Conservation (phyloP, 2,329 filamentous ascomycete species). For the Hymenoscyphus fructigenus region DNA sequence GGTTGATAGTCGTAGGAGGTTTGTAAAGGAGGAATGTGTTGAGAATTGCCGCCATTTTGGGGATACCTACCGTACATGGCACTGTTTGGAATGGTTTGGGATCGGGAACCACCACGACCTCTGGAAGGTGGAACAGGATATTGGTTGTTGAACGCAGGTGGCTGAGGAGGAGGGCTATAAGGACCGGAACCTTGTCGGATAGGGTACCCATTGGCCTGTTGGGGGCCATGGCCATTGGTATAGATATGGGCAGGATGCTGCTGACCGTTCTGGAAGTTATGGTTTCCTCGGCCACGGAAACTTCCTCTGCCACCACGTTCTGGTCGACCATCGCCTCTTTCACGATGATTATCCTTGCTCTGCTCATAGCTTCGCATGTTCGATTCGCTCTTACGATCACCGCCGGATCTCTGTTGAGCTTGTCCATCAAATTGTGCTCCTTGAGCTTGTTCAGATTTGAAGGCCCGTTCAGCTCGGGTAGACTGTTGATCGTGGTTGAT, state of each 20-base stretch:
- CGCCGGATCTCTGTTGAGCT: constrained; percentile 24
- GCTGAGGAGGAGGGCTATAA: constrained; percentile 41
- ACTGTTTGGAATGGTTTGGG: constrained; percentile 61
- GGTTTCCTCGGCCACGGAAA: constrained; percentile 44
- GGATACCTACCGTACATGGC: constrained; percentile 47
- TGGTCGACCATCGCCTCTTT: constrained; percentile 35
- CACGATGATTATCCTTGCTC: constrained; percentile 34
- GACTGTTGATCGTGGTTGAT: constrained; percentile 18
- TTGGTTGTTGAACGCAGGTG: constrained; percentile 36
- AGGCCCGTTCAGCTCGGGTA: constrained; percentile 25
- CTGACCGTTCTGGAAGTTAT: constrained; percentile 37
- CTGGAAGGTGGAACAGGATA: constrained; percentile 36
- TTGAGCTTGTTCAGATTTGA: constrained; percentile 24
- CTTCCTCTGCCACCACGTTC: constrained; percentile 45
- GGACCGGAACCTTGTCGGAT: constrained; percentile 32
- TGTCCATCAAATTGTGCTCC: constrained; percentile 27
- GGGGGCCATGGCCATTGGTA: constrained; percentile 40
- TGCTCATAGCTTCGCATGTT: constrained; percentile 32
- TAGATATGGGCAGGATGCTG: constrained; percentile 38
- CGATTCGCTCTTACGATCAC: constrained; percentile 35
- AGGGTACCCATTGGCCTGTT: constrained; percentile 31
- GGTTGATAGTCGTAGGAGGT: constrained; percentile 55
- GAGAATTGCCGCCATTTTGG: constrained; percentile 37
- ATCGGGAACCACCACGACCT: constrained; percentile 53
- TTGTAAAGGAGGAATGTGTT: constrained; percentile 44